Conservation (phyloP, 2,329 filamentous ascomycete species). For the Colletotrichum sansevieriae region DNA sequence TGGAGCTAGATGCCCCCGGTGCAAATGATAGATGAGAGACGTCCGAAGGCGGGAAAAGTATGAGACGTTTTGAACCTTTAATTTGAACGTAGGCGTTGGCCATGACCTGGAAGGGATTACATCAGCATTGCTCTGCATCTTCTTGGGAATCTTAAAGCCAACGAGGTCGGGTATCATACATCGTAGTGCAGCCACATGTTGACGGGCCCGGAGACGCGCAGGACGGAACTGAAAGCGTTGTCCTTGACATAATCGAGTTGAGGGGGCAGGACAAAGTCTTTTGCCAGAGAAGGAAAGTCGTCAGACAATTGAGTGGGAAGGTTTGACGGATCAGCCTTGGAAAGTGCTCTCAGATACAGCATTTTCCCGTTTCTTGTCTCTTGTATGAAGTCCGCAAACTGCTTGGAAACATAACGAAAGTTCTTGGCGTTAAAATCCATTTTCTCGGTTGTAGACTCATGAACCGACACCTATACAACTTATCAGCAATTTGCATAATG, state of each 20-base stretch:
- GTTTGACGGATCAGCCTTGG: constrained; percentile 75
- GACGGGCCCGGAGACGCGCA: constrained; percentile 83
- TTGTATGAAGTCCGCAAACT: constrained; percentile 76
- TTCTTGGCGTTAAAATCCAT: constrained; percentile 91
- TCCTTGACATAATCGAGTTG: constrained; percentile 69
- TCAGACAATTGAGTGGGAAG: constrained; percentile 75
- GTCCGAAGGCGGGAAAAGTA: constrained; percentile 84
- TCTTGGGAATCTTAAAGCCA: background rate
- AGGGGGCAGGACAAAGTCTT: constrained; percentile 78
- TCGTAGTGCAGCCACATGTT: constrained; percentile 95
- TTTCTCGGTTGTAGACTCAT: constrained; percentile 72
- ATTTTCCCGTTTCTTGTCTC: constrained; percentile 70
- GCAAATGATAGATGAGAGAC: constrained; percentile 77
- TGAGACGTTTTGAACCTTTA: constrained; percentile 76
- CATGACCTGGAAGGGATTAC: constrained; percentile 72
- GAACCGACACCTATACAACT: constrained; percentile 73
- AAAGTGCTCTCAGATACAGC: constrained; percentile 85
- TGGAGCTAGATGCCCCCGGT: constrained; percentile 84
- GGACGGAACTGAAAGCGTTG: constrained; percentile 81
- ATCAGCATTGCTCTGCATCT: background rate
- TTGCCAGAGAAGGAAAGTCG: constrained; percentile 78
- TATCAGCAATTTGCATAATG: background rate
- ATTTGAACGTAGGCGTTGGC: constrained; percentile 89
- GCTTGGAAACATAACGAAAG: constrained; percentile 79
- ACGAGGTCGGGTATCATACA: constrained; percentile 54